Conservation (phyloP, 352 stramenopile species). For the Phytophthora palmivora region DNA sequence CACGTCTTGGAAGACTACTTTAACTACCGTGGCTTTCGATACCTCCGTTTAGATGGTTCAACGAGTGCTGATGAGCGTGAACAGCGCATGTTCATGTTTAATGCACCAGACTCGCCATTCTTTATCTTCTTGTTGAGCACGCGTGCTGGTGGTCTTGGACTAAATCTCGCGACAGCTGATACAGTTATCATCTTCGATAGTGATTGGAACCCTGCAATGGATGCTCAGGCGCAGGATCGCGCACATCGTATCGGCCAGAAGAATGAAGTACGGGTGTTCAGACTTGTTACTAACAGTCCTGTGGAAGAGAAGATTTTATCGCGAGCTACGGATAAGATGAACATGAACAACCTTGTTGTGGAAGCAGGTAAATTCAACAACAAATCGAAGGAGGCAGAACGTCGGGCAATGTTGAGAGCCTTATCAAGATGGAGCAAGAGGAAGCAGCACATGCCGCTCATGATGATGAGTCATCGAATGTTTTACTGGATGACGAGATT, state of each 20-base stretch:
- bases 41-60: constrained; percentile 96
- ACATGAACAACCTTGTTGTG: constrained; percentile 92
- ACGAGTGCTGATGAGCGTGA: constrained; percentile 97
- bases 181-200: constrained; percentile 99
- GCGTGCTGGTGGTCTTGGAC: constrained; percentile 95
- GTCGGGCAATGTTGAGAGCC: constrained; percentile 83
- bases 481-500: constrained; percentile 87
- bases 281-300: constrained; percentile 85
- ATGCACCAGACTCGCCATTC: constrained; percentile 87
- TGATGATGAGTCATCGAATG: constrained; percentile 64
- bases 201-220: constrained; percentile 99
- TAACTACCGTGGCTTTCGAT: constrained; percentile 91
- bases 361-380: constrained; percentile 92
- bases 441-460: constrained; percentile 74
- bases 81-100: constrained; percentile 98
- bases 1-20: constrained; percentile 93
- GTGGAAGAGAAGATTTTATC: constrained; percentile 91
- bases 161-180: constrained; percentile 98
- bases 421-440: constrained; percentile 91
- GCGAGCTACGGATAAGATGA: constrained; percentile 91
- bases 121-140: constrained; percentile 99
- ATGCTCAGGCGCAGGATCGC: constrained; percentile 93
- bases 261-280: constrained; percentile 90
- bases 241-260: constrained; percentile 93
- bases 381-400: constrained; percentile 85